Conservation (phyloP, 306 rosid genomes). For the Neltuma alba region DNA sequence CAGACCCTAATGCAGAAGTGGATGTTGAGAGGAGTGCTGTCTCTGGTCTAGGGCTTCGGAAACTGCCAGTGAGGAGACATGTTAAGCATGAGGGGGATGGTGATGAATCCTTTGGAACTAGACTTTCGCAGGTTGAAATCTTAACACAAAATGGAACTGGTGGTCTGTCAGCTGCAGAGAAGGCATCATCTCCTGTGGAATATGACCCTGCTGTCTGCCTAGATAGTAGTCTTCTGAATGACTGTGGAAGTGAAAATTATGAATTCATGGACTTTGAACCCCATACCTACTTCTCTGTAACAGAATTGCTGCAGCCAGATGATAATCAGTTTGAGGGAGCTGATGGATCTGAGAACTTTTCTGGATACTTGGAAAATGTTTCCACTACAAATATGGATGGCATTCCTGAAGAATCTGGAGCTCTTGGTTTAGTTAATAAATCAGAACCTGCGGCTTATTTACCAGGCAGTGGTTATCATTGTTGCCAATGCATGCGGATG, state of each 20-base stretch:
- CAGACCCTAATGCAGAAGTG: conserved; percentile 54
- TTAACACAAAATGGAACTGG: conserved; percentile 39
- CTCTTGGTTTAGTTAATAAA: conserved; percentile 30
- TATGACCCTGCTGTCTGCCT: conserved; percentile 44
- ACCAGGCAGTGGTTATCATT: conserved; percentile 34
- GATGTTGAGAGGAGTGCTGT: conserved; percentile 64
- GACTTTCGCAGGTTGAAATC: conserved; percentile 39
- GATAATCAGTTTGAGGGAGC: conserved; percentile 53
- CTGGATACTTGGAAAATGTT: conserved; percentile 48
- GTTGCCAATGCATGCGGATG: conserved; percentile 55
- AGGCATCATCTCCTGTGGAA: conserved; percentile 37
- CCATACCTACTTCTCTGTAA: conserved; percentile 74
- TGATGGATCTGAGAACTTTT: conserved; percentile 49
- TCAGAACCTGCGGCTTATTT: conserved; percentile 36
- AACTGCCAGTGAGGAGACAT: conserved; percentile 84
- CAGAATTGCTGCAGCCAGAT: conserved; percentile 72
- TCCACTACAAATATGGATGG: conserved; percentile 30
- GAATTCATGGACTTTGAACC: conserved; percentile 71
- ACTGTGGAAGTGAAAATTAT: conserved; percentile 46
- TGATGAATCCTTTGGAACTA: conserved; percentile 50
- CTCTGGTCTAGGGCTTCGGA: conserved; percentile 62
- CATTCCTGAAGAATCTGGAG: conserved; percentile 42
- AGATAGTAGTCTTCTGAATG: conserved; percentile 48
- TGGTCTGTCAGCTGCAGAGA: conserved; percentile 41
- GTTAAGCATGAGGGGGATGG: conserved; percentile 71